A percentile compares a stretch with the other conserved stretches of the same genome.
Conservation (phyloP, 352 stramenopile species). For the Globisporangium acanthophoron region DNA sequence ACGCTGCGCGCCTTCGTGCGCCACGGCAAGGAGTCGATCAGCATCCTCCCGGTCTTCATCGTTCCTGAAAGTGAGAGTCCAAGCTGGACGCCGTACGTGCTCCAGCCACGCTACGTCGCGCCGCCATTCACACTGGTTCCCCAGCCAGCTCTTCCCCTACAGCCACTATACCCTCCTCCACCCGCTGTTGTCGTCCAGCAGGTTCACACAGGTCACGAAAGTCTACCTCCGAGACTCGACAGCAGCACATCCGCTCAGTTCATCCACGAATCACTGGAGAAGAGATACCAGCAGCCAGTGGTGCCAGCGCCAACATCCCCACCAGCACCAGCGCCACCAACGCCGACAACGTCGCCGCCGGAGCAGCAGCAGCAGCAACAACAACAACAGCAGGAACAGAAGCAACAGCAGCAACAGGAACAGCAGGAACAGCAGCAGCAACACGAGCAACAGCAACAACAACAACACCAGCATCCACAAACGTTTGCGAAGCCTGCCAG, state of each 20-base stretch:
- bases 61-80: constrained; percentile 2
- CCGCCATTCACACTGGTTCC: constrained; percentile 2
- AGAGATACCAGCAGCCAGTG: too few relatives aligned
- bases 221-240: neutral
- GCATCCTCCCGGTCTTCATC: constrained; percentile 21
- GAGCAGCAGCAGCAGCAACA: too few relatives aligned
- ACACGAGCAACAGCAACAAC: too few relatives aligned
- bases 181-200: neutral
- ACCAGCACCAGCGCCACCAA: too few relatives aligned
- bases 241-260: neutral
- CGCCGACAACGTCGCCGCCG: too few relatives aligned
- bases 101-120: constrained; percentile 6
- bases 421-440: too few relatives aligned
- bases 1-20: constrained; percentile 19
- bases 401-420: too few relatives aligned
- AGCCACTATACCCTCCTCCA: neutral
- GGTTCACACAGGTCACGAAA: neutral
- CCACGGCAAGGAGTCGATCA: constrained; percentile 16
- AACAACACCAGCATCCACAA: too few relatives aligned
- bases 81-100: constrained; percentile 3
- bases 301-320: too few relatives aligned
- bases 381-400: too few relatives aligned
- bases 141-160: neutral
- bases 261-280: neutral
- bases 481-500: too few relatives aligned